Evolutionary conservation across 768 basidiomycete genomes (phyloP).

Genomic region (Suillus hirtellus): DNA sequence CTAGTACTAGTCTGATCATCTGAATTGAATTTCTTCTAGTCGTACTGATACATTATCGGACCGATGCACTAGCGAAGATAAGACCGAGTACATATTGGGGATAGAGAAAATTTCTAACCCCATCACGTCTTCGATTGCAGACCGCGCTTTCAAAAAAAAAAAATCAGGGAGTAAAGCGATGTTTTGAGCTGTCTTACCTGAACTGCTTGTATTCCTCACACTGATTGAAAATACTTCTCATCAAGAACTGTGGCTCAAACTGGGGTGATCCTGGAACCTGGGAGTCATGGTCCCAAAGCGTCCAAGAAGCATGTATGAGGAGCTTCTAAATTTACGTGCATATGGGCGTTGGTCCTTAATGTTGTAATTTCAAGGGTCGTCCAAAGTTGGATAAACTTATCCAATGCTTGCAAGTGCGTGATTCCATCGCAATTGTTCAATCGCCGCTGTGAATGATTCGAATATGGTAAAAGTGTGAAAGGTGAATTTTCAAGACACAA

Average conservation of each 20-base stretch:
- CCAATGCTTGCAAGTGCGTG: background rate
- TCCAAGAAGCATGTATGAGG: background rate
- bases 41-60: background rate
- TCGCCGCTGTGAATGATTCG: background rate
- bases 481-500: background rate
- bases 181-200: background rate
- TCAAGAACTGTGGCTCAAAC: background rate
- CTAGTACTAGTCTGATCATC: too few relatives aligned
- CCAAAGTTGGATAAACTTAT: background rate
- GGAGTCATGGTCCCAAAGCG: background rate
- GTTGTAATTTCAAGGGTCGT: background rate
- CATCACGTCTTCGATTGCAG: background rate
- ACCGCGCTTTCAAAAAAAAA: background rate
- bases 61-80: background rate
- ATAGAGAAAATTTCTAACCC: background rate
- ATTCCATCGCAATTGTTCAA: background rate
- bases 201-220: background rate
- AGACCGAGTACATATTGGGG: background rate
- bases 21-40: too few relatives aligned
- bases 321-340: too few relatives aligned
- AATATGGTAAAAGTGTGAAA: background rate
- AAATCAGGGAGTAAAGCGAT: background rate
- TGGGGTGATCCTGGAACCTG: background rate
- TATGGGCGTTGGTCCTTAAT: background rate
- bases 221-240: background rate